These are phyloP conservation scores for Thinopyrum elongatum DNA, from an alignment of 176 grass and related monocot genomes.

Conservation along the genomic window DNA sequence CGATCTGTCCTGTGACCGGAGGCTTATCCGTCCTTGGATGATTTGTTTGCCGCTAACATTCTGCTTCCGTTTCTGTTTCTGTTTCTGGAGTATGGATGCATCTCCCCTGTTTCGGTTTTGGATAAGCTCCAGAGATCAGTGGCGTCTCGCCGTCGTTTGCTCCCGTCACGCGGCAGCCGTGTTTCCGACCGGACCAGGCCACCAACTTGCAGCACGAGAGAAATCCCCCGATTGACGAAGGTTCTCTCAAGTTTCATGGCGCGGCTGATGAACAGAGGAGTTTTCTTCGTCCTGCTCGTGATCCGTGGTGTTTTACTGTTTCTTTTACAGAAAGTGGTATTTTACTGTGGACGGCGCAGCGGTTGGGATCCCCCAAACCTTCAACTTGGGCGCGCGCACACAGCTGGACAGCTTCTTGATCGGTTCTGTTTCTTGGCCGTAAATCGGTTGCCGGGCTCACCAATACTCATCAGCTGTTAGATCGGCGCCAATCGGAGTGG, in stretches of 20 bases:
- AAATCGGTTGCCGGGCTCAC: not conserved
- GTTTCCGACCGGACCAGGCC: not conserved
- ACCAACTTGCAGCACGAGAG: not conserved
- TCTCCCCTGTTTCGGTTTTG: not conserved
- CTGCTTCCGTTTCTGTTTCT: too few species aligned
- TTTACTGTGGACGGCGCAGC: too few species aligned
- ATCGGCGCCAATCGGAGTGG: not conserved
- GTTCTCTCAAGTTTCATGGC: not conserved
- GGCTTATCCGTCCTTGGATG: too few species aligned
- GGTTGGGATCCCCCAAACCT: not conserved
- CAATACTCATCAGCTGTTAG: not conserved
- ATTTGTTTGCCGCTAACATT: too few species aligned
- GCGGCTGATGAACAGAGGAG: not conserved
- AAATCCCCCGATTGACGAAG: not conserved
- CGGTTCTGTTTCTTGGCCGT: not conserved
- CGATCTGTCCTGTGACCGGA: too few species aligned
- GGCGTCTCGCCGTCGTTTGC: not conserved
- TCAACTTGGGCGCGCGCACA: not conserved
- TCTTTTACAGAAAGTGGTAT: too few species aligned
- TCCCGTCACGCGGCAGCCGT: slow-evolving; percentile 33
- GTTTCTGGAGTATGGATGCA: too few species aligned
- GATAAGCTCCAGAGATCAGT: slow-evolving; percentile 12
- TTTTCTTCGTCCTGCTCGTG: not conserved
- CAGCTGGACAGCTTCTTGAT: too few species aligned
- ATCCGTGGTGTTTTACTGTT: not conserved